These are phyloP conservation scores for Myriosclerotinia scirpicola DNA, from an alignment of 2,329 filamentous ascomycete species.

Conservation along the genomic window DNA sequence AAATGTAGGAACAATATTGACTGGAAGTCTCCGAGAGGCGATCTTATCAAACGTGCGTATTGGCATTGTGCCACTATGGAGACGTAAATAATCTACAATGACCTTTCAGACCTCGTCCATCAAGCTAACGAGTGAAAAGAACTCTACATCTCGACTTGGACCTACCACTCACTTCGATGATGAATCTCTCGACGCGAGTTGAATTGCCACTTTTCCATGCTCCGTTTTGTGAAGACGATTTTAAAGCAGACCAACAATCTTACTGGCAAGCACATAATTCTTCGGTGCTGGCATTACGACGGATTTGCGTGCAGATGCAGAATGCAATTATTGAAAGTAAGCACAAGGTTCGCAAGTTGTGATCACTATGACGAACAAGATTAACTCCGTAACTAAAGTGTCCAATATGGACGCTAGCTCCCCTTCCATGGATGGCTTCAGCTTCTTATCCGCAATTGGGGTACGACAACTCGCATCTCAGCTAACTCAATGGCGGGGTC, in stretches of 20 bases:
- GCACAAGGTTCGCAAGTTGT: conserved; percentile 28
- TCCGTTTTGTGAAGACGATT: conserved; percentile 49
- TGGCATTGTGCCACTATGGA: conserved; percentile 59
- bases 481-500: conserved; percentile 57
- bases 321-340: conserved; percentile 52
- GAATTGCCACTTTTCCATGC: conserved; percentile 55
- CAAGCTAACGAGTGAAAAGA: conserved; percentile 8
- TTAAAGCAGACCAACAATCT: conserved; percentile 50
- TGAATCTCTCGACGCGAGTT: conserved; percentile 53
- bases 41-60: conserved; percentile 55
- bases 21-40: conserved; percentile 49
- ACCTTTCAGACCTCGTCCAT: neutral
- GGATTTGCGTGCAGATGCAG: conserved; percentile 55
- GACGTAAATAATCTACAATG: conserved; percentile 44
- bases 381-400: conserved; percentile 1
- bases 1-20: conserved; percentile 45
- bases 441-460: conserved; percentile 40
- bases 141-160: conserved; percentile 57
- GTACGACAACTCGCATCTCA: conserved; percentile 54
- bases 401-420: conserved; percentile 23
- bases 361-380: neutral
- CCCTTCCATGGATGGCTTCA: conserved; percentile 27
- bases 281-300: conserved; percentile 57
- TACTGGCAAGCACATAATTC: conserved; percentile 60
- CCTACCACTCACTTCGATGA: conserved; percentile 55